Evolutionary conservation across 1,284 basidiomycete genomes (phyloP).

Genomic region (Sporisorium iseilematis-ciliati): DNA sequence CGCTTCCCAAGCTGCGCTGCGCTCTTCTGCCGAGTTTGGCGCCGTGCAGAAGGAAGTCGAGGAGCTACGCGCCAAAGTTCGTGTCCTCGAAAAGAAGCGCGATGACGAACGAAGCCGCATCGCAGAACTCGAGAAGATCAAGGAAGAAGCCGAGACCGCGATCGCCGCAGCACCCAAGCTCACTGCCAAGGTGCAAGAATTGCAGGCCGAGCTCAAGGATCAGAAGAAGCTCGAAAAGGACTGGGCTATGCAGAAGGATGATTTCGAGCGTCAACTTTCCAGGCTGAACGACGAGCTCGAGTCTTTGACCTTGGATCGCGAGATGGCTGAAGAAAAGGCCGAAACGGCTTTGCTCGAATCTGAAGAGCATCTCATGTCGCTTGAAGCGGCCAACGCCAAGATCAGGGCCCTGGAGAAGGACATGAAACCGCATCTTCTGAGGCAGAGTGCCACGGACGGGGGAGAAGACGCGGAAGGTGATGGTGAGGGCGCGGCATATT

Average conservation of each 20-base stretch:
- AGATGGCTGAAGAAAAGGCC: conserved; percentile 93
- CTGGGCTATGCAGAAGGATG: conserved; percentile 53
- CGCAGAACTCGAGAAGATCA: conserved; percentile 84
- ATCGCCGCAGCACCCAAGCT: conserved; percentile 84
- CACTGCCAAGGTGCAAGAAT: conserved; percentile 49
- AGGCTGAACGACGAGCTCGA: conserved; percentile 91
- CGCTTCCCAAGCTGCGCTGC: conserved; percentile 14
- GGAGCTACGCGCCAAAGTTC: conserved; percentile 84
- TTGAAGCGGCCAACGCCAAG: conserved; percentile 78
- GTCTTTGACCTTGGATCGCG: conserved; percentile 94
- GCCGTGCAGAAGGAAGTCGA: conserved; percentile 62
- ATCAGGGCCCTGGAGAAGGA: conserved; percentile 44
- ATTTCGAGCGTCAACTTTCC: conserved; percentile 72
- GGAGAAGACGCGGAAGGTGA: conserved; percentile 71
- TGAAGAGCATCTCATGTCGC: conserved; percentile 85
- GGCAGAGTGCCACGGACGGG: conserved; percentile 11
- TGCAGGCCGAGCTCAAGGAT: conserved; percentile 58
- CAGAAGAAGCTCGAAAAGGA: conserved; percentile 61
- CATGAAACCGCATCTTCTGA: conserved; percentile 39
- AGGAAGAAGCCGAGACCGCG: conserved; percentile 85
- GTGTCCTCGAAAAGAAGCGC: conserved; percentile 86
- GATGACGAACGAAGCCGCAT: conserved; percentile 86
- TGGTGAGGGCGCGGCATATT: conserved; percentile 23
- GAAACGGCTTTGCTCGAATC: conserved; percentile 84
- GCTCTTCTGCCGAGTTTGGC: conserved; percentile 43